A percentile compares a stretch with the other conserved stretches of the same genome.
Evolutionary conservation across 805 yeast genomes (phyloP).

Genomic region (Suhomyces prunicola): DNA sequence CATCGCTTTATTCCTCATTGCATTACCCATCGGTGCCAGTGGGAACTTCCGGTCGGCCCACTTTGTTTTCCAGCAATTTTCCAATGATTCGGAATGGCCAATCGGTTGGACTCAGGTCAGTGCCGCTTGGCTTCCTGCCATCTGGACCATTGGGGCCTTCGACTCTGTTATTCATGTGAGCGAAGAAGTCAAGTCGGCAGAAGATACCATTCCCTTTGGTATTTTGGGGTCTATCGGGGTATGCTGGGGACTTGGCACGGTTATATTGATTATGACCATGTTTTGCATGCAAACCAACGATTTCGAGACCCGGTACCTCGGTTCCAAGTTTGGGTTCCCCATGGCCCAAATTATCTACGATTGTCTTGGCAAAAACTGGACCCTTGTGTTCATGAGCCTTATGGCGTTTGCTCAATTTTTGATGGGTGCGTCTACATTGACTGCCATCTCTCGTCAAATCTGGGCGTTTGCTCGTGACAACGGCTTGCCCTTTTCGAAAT

Average conservation of each 20-base stretch:
- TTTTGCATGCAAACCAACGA: conserved; percentile 33
- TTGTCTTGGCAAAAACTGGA: conserved; percentile 31
- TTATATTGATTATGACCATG: conserved; percentile 37
- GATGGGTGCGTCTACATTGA: conserved; percentile 33
- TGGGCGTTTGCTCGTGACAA: conserved; percentile 44
- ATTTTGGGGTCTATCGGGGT: conserved; percentile 33
- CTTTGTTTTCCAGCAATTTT: conserved; percentile 22
- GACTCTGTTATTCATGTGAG: conserved; percentile 42
- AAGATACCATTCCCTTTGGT: conserved; percentile 41
- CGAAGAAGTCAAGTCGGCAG: conserved; percentile 39
- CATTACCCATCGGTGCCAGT: conserved; percentile 28
- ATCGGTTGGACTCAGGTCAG: conserved; percentile 23
- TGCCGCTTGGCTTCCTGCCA: conserved; percentile 33
- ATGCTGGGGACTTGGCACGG: conserved; percentile 29
- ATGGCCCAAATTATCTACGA: conserved; percentile 40
- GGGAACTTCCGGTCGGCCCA: conserved; percentile 31
- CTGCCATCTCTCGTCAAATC: conserved; percentile 42
- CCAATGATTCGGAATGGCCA: conserved; percentile 27
- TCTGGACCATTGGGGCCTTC: conserved; percentile 39
- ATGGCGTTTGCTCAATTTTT: conserved; percentile 32
- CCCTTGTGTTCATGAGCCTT: conserved; percentile 35
- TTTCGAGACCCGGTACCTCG: conserved; percentile 21
- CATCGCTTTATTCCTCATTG: conserved; percentile 24
- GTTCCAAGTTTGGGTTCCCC: conserved; percentile 35
- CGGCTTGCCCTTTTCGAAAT: conserved; percentile 39